phyloP scores from a whole-genome alignment of 805 yeast genomes.

The Candida hungchunana region DNA sequence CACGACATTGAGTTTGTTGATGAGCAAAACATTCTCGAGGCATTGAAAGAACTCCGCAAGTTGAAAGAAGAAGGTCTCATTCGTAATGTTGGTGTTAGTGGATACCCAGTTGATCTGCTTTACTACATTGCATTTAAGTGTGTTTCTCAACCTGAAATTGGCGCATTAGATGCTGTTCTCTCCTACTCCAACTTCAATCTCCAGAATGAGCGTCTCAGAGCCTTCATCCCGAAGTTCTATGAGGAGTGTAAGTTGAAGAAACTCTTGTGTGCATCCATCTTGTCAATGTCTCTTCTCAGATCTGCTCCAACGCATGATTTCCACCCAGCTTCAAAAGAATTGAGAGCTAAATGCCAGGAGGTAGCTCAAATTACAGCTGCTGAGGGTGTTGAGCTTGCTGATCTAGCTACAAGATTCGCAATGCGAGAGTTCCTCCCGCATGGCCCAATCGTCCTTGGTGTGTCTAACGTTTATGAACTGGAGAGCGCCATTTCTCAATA shows the following conservation, averaged over 20 bases:
- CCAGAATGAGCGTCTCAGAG: conserved; percentile 59
- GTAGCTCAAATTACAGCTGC: conserved; percentile 36
- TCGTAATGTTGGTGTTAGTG: conserved; percentile 71
- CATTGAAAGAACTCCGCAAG: conserved; percentile 53
- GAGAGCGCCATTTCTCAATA: conserved; percentile 56
- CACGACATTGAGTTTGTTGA: conserved; percentile 87
- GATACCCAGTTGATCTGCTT: conserved; percentile 77
- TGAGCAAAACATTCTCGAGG: conserved; percentile 50
- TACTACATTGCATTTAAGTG: conserved; percentile 44
- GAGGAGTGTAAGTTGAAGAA: conserved; percentile 49
- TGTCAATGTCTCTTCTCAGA: conserved; percentile 82
- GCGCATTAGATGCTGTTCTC: conserved; percentile 68
- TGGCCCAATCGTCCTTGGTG: conserved; percentile 72
- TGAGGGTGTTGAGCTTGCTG: conserved; percentile 65
- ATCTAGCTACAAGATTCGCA: conserved; percentile 75
- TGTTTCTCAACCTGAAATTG: conserved; percentile 38
- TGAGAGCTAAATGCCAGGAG: conserved; percentile 41
- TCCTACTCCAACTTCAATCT: conserved; percentile 80
- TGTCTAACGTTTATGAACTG: conserved; percentile 61
- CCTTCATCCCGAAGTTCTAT: conserved; percentile 45
- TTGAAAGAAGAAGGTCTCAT: conserved; percentile 64
- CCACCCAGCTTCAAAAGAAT: conserved; percentile 71
- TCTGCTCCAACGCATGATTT: conserved; percentile 62
- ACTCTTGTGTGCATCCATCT: conserved; percentile 78
- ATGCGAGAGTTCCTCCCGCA: conserved; percentile 36